These are phyloP conservation scores for Diaporthe ilicicola DNA, from an alignment of 2,329 filamentous ascomycete species.

Conservation along the genomic window DNA sequence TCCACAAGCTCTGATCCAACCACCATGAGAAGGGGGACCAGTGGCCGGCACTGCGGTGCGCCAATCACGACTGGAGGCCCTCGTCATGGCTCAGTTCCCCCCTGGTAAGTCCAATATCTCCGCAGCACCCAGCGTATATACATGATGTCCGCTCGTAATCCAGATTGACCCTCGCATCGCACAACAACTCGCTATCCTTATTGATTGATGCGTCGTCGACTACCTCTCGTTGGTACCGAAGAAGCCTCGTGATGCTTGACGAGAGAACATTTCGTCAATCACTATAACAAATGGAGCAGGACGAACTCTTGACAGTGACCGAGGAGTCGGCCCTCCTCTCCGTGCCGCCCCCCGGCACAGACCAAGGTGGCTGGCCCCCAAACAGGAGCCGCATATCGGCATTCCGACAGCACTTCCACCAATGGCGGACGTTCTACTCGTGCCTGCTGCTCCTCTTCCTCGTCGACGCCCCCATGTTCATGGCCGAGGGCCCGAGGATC, in stretches of 20 bases:
- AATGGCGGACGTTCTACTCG: constrained; percentile 29
- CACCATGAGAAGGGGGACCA: not conserved
- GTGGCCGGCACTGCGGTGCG: constrained; percentile 4
- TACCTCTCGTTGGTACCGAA: not conserved
- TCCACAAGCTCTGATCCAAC: not conserved
- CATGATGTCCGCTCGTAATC: not conserved
- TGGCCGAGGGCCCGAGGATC: constrained; percentile 30
- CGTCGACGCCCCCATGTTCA: constrained; percentile 30
- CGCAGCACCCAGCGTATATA: not conserved
- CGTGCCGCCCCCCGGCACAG: not conserved
- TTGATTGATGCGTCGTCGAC: not conserved
- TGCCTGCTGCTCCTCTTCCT: constrained; percentile 27
- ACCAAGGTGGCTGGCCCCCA: not conserved
- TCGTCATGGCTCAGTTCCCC: not conserved
- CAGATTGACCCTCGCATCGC: not conserved
- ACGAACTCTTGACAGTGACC: not conserved
- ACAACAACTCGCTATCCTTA: too few species aligned
- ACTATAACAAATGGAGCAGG: not conserved
- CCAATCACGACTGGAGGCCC: not conserved
- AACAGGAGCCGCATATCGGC: not conserved
- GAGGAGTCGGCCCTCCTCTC: constrained; percentile 3
- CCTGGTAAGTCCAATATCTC: not conserved
- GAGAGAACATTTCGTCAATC: not conserved
- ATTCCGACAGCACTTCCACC: not conserved
- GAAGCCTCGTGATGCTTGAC: not conserved